Percentiles rank a stretch among this genome's conserved stretches.
phyloP scores from a whole-genome alignment of 164 flowering plant species.

The Paratinospora sagittata region DNA sequence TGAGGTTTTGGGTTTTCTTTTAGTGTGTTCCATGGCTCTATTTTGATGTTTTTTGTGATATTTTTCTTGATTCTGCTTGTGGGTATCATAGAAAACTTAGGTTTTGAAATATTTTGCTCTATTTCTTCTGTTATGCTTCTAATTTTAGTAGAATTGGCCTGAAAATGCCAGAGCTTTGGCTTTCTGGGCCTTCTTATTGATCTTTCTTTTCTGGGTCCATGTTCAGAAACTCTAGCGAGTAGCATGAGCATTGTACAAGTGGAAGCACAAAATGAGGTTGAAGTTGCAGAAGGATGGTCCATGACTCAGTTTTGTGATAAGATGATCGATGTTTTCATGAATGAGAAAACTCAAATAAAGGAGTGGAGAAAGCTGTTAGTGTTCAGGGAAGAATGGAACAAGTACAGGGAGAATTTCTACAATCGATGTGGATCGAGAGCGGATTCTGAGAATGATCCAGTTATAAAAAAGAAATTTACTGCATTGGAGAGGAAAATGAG shows the following conservation, averaged over 20 bases:
- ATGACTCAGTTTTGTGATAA: constrained; percentile 85
- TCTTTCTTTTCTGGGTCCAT: neutral
- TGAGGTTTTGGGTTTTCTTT: neutral
- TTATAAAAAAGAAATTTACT: constrained; percentile 44
- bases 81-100: neutral
- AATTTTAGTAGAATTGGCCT: neutral
- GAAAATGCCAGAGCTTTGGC: neutral
- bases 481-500: constrained; percentile 51
- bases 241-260: constrained; percentile 27
- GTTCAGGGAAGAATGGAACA: constrained; percentile 86
- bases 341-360: constrained; percentile 68
- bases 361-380: constrained; percentile 83
- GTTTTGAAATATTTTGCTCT: neutral
- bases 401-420: constrained; percentile 68
- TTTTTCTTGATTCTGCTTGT: neutral
- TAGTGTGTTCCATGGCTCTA: no score
- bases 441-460: constrained; percentile 49
- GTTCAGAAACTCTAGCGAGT: constrained; percentile 35
- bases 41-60: neutral
- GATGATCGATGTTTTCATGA: constrained; percentile 70
- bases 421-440: constrained; percentile 52
- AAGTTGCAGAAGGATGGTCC: constrained; percentile 68
- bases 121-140: neutral
- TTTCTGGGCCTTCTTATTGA: neutral
- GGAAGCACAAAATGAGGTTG: constrained; percentile 50